Evolutionary conservation across 2,329 filamentous ascomycete genomes (phyloP), one percentile per base, ranked within the genome.

Genomic region (Fusarium circinatum): DNA sequence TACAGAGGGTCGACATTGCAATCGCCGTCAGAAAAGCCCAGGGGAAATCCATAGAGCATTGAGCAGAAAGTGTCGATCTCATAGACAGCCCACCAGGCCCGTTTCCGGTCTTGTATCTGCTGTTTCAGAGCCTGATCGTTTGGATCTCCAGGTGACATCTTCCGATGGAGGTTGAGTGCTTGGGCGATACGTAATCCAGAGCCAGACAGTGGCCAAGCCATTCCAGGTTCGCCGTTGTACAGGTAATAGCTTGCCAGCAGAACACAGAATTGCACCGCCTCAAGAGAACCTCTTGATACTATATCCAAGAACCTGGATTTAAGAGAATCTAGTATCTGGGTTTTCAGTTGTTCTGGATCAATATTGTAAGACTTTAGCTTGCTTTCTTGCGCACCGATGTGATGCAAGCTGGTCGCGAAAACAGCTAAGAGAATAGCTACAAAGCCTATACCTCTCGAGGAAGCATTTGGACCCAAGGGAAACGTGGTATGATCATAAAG

Each of bases 71-170:
- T 83, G 42, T 84, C 83, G 3, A 83, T 80, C 55, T 84, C 83
- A 42, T 84, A 82, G 1, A 84, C 79, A 2, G 83, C 82, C 81
- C 82, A 84, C 83, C 82, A 84, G 15, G 81, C 82, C 1, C 82
- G 78, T 24, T 84, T 83, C 18, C 78, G 60, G 1, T 77, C 75
- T 49, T 82, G 80, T 70, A 42, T 69, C 2, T 36, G 44, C 10
- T 62, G 49, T 6, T 39, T 34, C 1, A 82, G 58, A 2, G 73
- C 61, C 13, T 79, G 78, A 1, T 82, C 76, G 30, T 79, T 76
- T 20, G 79, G 83, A 60, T 83, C 82, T 1, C 51, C 62, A 39
- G 17, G 24, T 34, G 20, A 7, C 13, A 18, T 24, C 12, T 4
- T 62, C 12, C 68, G 57, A 49, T 84, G 82, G 2, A 84, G 52